Conservation (phyloP, 192 early-diverging fungal species). For the Irineochytrium annulatum region DNA sequence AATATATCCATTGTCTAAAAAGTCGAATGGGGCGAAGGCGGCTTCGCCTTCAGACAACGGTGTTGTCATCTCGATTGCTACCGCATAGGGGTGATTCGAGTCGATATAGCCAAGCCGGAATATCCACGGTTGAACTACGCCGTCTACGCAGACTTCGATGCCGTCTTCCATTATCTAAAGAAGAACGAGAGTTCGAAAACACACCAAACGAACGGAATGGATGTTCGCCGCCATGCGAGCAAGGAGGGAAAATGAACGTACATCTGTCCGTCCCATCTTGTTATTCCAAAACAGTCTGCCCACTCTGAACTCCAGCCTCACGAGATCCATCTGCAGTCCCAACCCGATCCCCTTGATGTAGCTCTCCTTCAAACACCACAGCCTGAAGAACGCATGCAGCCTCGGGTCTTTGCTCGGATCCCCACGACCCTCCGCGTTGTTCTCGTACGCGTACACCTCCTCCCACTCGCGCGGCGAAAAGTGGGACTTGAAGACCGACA, state of each 20-base stretch:
- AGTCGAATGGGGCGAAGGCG: too few relatives aligned
- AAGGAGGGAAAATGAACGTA: too few relatives aligned
- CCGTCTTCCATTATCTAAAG: neutral
- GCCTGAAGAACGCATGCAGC: slow-evolving; percentile 11
- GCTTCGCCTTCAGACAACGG: too few relatives aligned
- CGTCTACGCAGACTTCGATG: neutral
- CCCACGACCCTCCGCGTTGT: too few relatives aligned
- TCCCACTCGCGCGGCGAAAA: neutral
- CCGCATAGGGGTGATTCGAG: slow-evolving; percentile 1
- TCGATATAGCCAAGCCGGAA: slow-evolving; percentile 17
- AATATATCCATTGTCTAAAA: too few relatives aligned
- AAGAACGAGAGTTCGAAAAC: neutral
- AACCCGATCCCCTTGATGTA: slow-evolving; percentile 15
- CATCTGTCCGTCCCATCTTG: neutral
- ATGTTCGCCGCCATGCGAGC: too few relatives aligned
- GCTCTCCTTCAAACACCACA: slow-evolving; percentile 19
- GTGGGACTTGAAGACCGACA: too few relatives aligned
- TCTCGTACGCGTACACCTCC: neutral
- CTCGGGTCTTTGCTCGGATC: neutral
- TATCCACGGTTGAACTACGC: slow-evolving; percentile 5
- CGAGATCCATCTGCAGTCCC: slow-evolving; percentile 14
- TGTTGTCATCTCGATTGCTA: slow-evolving; percentile 13
- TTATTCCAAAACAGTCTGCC: slow-evolving; percentile 1
- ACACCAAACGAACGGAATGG: too few relatives aligned
- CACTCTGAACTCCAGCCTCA: slow-evolving; percentile 5